These are phyloP conservation scores for Fusarium sp. DNA, from an alignment of 2,329 filamentous ascomycete species.

Conservation along the genomic window DNA sequence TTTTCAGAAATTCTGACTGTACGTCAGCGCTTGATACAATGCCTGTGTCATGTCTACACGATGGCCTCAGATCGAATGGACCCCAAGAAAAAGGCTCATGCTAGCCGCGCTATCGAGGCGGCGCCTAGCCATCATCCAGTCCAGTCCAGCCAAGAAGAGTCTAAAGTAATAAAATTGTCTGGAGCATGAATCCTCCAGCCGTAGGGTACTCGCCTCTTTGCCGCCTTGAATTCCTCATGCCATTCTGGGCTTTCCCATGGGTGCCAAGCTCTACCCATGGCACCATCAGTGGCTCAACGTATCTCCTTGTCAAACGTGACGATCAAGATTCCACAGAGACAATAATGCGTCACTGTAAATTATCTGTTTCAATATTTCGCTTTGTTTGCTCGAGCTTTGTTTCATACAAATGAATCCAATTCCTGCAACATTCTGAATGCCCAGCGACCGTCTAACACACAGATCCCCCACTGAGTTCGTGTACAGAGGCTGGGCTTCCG, in stretches of 20 bases:
- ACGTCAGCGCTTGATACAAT: constrained; percentile 29
- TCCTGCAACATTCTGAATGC: constrained; percentile 17
- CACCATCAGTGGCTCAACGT: constrained; percentile 17
- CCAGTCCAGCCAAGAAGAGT: constrained; percentile 11
- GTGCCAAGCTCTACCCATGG: constrained; percentile 17
- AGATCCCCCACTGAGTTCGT: constrained; percentile 14
- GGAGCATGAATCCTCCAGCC: constrained; percentile 14
- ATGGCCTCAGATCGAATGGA: constrained; percentile 27
- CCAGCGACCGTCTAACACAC: background rate
- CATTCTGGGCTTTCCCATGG: constrained; percentile 32
- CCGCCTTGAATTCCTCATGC: constrained; percentile 25
- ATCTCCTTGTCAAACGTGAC: constrained; percentile 18
- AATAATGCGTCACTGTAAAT: constrained; percentile 11
- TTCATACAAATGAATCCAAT: constrained; percentile 44
- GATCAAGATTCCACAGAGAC: constrained; percentile 10
- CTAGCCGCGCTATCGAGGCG: constrained; percentile 38
- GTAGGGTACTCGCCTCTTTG: constrained; percentile 9
- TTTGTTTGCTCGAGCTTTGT: constrained; percentile 34
- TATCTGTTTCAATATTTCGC: constrained; percentile 37
- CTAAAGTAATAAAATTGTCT: constrained; percentile 9
- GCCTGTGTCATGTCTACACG: constrained; percentile 37
- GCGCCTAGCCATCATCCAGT: constrained; percentile 32
- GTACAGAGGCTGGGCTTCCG: constrained; percentile 1
- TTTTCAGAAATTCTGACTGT: constrained; percentile 29
- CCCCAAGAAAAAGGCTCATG: constrained; percentile 19